These are phyloP conservation scores for Trichocladium antarcticum DNA, from an alignment of 495 filamentous ascomycete genomes.

Conservation along the genomic window DNA sequence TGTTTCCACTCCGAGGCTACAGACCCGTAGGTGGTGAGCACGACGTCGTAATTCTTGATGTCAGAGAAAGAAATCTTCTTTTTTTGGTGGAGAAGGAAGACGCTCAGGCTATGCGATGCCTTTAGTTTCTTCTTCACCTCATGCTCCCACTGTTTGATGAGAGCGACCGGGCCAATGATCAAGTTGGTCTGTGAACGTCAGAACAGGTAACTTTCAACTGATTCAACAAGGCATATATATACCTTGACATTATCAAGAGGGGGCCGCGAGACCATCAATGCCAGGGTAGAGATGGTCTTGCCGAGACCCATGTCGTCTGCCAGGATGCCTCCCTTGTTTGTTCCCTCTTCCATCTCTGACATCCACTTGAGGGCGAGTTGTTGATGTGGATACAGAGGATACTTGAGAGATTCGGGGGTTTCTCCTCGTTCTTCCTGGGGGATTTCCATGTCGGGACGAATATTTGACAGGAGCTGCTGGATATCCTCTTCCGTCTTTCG, in stretches of 20 bases:
- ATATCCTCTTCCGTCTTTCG: conserved; percentile 54
- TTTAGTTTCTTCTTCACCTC: conserved; percentile 71
- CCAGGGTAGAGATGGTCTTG: conserved; percentile 83
- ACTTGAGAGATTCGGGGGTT: conserved; percentile 64
- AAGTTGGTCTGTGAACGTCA: conserved; percentile 54
- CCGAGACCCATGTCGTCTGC: conserved; percentile 94
- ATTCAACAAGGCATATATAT: background rate
- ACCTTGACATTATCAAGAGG: conserved; percentile 42
- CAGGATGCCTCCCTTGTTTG: conserved; percentile 71
- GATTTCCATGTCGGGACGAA: conserved; percentile 61
- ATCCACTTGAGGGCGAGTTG: conserved; percentile 76
- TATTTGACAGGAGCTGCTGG: conserved; percentile 56
- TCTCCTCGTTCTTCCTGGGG: conserved; percentile 53
- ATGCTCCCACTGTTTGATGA: conserved; percentile 81
- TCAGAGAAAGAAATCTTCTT: conserved; percentile 47
- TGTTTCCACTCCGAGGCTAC: conserved; percentile 58
- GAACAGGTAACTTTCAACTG: background rate
- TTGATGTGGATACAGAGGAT: conserved; percentile 68
- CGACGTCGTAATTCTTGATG: conserved; percentile 63
- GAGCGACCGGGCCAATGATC: conserved; percentile 75
- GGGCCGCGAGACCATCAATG: conserved; percentile 65
- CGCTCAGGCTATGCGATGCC: conserved; percentile 45
- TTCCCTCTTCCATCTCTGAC: conserved; percentile 65
- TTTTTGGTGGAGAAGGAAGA: conserved; percentile 52
- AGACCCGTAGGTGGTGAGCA: conserved; percentile 84